These are phyloP conservation scores for Xylaria digitata DNA, from an alignment of 2,329 filamentous ascomycete genomes.

Conservation along the genomic window DNA sequence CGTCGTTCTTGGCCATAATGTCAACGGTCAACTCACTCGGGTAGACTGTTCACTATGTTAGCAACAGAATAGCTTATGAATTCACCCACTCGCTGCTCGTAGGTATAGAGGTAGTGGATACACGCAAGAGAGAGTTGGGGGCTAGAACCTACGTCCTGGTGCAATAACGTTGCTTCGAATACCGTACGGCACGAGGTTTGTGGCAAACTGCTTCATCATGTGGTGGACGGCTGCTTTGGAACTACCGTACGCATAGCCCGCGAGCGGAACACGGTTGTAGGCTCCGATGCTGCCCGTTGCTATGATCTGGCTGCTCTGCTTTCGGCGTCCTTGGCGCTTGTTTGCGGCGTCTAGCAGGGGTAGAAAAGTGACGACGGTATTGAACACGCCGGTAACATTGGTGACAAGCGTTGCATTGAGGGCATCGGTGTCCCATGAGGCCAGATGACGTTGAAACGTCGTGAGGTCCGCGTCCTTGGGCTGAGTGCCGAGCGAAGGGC, in stretches of 20 bases:
- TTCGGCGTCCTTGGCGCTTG: slow-evolving; percentile 58
- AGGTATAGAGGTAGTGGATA: too few relatives aligned
- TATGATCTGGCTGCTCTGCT: slow-evolving; percentile 60
- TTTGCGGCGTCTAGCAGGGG: slow-evolving; percentile 68
- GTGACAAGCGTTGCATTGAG: slow-evolving; percentile 69
- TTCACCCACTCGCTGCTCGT: not conserved
- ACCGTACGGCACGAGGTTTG: slow-evolving; percentile 66
- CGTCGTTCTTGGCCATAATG: slow-evolving; percentile 44
- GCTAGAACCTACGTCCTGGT: slow-evolving; percentile 44
- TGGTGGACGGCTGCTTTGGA: slow-evolving; percentile 75
- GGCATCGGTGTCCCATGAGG: slow-evolving; percentile 55
- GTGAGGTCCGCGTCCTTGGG: slow-evolving; percentile 47
- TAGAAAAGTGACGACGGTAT: slow-evolving; percentile 71
- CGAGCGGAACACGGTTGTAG: slow-evolving; percentile 68
- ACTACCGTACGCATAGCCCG: slow-evolving; percentile 74
- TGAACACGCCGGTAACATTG: slow-evolving; percentile 71
- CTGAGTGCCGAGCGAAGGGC: slow-evolving; percentile 53
- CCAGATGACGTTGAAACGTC: slow-evolving; percentile 37
- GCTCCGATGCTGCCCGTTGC: slow-evolving; percentile 73
- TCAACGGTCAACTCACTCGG: slow-evolving; percentile 58
- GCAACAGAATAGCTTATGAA: not conserved
- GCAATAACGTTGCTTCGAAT: slow-evolving; percentile 54
- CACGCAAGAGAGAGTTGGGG: not conserved
- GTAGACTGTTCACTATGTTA: slow-evolving; percentile 51
- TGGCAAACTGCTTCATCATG: slow-evolving; percentile 72